Evolutionary conservation across 2,329 filamentous ascomycete species (phyloP), one percentile per base, ranked within the genome.

Genomic region (Xylaria arbuscula): DNA sequence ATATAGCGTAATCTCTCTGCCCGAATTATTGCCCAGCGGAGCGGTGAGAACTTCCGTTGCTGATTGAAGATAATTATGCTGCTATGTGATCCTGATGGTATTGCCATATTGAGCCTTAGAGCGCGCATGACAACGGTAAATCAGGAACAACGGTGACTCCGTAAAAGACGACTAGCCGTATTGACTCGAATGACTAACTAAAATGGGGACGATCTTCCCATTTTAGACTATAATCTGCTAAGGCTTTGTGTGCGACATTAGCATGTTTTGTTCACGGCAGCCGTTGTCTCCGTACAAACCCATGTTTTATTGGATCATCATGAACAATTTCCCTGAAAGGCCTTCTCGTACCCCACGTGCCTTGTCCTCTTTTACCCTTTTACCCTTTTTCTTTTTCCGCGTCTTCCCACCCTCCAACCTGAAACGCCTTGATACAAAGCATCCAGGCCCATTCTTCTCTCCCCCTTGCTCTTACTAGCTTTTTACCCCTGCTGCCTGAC

Each of bases 391-490:
- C 19, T 6, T 42, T 40, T 28, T 38, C 22, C 53, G 19, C 28
- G 3, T 38, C 28, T 36, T 17, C 17, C 51, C 13, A 54, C 28
- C 51, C 19, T 19, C 53, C 19, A 40, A 63, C 62, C 68, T 70
- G 68, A 70, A 70, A 70, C 68, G 55, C 59, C 60, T 66, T 58
- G 64, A 69, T 28, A 70, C 65, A 60, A 68, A 61, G 61, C 63
- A 36, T 36, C 59, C 54, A 36, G 58, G 50, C 53, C 24, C 22
- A 62, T 62, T 64, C 42, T 58, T 13, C 19, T 47, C 28, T 15
- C 34, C 19, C 48, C 62, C 50, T 36, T 28, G 57, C 57, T 24
- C 48, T 42, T 11, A 45, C 45, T 51, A 15, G 48, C 40, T 38
- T 40, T 47, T 36, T 11, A 57, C 24, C 61, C 53, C 61, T 24